phyloP scores from a whole-genome alignment of 331 rosid species.

The Acacia concinna region DNA sequence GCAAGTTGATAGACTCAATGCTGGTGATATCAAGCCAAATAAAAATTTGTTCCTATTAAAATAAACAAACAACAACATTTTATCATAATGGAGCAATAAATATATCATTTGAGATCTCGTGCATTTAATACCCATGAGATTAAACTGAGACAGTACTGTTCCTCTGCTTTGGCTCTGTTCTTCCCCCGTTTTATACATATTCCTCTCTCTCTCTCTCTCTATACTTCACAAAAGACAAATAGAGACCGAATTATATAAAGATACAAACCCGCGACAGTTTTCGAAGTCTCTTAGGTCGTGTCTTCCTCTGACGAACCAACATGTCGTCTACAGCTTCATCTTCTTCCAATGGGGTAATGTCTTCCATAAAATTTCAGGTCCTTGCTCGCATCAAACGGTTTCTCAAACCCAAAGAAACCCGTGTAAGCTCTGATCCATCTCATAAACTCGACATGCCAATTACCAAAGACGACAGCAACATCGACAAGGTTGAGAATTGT shows the following conservation, averaged over 20 bases:
- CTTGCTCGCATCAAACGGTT: conserved; percentile 65
- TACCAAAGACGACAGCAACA: conserved; percentile 10
- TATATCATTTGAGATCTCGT: conserved; percentile 24
- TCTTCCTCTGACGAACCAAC: conserved; percentile 34
- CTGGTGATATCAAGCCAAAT: background rate
- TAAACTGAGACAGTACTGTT: conserved; percentile 36
- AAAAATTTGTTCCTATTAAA: background rate
- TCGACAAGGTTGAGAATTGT: conserved; percentile 21
- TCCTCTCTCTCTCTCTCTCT: conserved; percentile 34
- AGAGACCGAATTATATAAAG: conserved; percentile 19
- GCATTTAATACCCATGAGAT: conserved; percentile 32
- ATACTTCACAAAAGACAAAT: conserved; percentile 18
- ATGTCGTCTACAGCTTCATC: conserved; percentile 42
- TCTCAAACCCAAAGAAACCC: conserved; percentile 62
- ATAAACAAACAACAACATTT: background rate
- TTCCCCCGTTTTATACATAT: conserved; percentile 33
- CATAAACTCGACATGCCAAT: conserved; percentile 33
- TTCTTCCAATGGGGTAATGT: conserved; percentile 54
- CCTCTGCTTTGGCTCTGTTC: conserved; percentile 55
- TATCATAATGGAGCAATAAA: background rate
- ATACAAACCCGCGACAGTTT: conserved; percentile 21
- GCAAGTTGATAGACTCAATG: background rate
- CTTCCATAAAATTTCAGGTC: conserved; percentile 67
- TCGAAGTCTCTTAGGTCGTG: conserved; percentile 25
- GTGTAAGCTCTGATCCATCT: conserved; percentile 42